phyloP scores from a whole-genome alignment of 306 rosid genomes.

The Luffa aegyptiaca region DNA sequence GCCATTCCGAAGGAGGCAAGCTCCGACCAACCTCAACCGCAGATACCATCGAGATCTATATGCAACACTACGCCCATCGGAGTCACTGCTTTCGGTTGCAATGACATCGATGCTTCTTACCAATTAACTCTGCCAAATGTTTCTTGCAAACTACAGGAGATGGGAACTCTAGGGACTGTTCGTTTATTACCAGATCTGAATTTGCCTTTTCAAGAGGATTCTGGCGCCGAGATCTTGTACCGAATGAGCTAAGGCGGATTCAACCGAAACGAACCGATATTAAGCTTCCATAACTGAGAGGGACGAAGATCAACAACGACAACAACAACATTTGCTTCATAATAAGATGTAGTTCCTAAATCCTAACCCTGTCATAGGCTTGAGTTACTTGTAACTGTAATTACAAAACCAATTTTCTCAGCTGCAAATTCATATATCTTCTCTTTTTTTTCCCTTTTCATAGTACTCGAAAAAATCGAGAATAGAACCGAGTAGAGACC shows the following conservation, averaged over 20 bases:
- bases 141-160: constrained; percentile 28
- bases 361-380: constrained; percentile 9
- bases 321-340: background rate
- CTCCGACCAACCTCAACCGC: constrained; percentile 13
- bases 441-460: background rate
- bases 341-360: constrained; percentile 3
- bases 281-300: constrained; percentile 13
- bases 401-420: background rate
- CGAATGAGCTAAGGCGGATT: constrained; percentile 21
- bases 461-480: background rate
- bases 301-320: constrained; percentile 6
- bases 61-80: constrained; percentile 9
- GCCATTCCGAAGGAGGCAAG: constrained; percentile 13
- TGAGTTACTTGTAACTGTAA: constrained; percentile 12
- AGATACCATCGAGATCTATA: constrained; percentile 14
- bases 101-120: constrained; percentile 10
- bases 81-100: constrained; percentile 4
- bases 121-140: constrained; percentile 12
- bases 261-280: constrained; percentile 5
- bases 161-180: constrained; percentile 24
- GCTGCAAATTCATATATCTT: background rate
- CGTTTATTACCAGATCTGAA: constrained; percentile 75
- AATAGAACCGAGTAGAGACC: background rate
- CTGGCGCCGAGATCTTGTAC: constrained; percentile 7
- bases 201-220: constrained; percentile 45